Percentiles rank a stretch among this genome's conserved stretches.
Evolutionary conservation across 116 monocot genomes (phyloP).

Genomic region (Zostera marina): DNA sequence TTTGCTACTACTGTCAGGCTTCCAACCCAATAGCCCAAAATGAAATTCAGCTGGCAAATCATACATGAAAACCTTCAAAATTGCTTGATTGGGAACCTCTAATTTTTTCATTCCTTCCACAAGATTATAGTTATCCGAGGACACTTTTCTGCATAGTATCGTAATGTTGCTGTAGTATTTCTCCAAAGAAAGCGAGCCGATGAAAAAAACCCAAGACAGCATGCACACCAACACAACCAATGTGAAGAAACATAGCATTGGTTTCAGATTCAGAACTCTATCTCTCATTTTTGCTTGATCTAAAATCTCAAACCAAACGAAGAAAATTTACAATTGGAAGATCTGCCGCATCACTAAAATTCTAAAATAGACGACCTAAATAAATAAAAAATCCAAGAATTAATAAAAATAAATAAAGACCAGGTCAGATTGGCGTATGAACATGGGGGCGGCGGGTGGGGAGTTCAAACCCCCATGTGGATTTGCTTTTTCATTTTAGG

Average conservation of each 20-base stretch:
- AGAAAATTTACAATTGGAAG: background rate
- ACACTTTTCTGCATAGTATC: too few species aligned
- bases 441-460: too few species aligned
- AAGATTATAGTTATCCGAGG: background rate
- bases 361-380: too few species aligned
- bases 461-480: too few species aligned
- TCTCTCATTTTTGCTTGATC: background rate
- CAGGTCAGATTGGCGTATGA: too few species aligned
- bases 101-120: conserved; percentile 3
- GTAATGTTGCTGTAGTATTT: background rate
- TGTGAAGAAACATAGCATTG: conserved; percentile 5
- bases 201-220: conserved; percentile 2
- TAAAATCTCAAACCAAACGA: background rate
- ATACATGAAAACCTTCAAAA: conserved; percentile 73
- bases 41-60: conserved; percentile 79
- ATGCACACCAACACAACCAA: conserved; percentile 5
- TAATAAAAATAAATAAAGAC: too few species aligned
- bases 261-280: background rate
- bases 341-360: too few species aligned
- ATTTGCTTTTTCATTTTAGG: too few species aligned
- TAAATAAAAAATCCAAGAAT: too few species aligned
- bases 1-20: conserved; percentile 13
- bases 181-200: conserved; percentile 1
- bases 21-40: conserved; percentile 79
- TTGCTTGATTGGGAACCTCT: conserved; percentile 28